Base-by-base conservation (phyloP, 805 yeast genomes). In the Yamadazyma sp. region DNA sequence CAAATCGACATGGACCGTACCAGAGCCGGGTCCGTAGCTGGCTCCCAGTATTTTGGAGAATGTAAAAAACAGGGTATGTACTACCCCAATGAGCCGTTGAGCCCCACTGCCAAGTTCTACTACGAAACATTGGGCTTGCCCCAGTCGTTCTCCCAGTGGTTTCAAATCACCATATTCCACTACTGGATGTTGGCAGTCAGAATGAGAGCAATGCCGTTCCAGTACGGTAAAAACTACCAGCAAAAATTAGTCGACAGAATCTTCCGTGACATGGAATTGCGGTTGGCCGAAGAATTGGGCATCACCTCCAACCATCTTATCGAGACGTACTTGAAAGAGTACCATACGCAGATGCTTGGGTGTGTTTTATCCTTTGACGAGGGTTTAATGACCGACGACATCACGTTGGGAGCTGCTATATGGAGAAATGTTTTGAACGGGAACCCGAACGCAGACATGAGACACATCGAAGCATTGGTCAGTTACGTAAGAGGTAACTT, bases 201-300 rank as follows among this genome's bases (percentile, higher is more conserved):
- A 57, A 90, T 93, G 96, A 80, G 99, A 60, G 95, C 95, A 7
- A 74, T 93, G 84, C 98, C 98, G 0, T 83, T 82, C 58, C 83
- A 87, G 53, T 81, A 86, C 56, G 95, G 96, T 27, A 78, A 78
- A 50, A 84, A 82, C 55, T 93, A 90, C 62, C 96, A 93, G 61
- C 96, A 90, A 62, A 88, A 88, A 56, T 64, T 93, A 25, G 85
- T 90, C 20, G 96, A 95, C 59, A 74, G 95, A 47, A 78, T 87
- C 30, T 93, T 93, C 67, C 77, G 80, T 46, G 98, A 93, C 58
- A 84, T 93, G 64, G 98, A 93, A 59, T 67, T 77, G 53, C 79
- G 95, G 56, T 71, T 93, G 61, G 77, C 83, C 40, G 86, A 84
- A 48, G 97, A 90, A 58, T 78, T 91, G 78, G 84, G 85, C 39